Percentiles rank a stretch among this genome's conserved stretches.
phyloP scores from a whole-genome alignment of 352 stramenopile genomes.

The Phytophthora lateralis region DNA sequence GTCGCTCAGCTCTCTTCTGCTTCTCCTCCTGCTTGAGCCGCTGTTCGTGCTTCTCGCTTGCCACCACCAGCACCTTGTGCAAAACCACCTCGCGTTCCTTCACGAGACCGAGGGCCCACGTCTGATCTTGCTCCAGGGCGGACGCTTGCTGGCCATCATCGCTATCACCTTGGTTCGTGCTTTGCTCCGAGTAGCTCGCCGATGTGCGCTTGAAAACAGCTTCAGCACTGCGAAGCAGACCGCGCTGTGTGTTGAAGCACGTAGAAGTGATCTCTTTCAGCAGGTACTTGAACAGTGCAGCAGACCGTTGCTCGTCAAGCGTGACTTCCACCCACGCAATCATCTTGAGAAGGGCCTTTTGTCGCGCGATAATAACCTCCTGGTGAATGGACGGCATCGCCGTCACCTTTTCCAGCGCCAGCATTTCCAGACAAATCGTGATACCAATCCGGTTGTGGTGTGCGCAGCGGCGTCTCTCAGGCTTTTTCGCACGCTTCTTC shows the following conservation, averaged over 20 bases:
- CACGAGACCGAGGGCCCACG: slow-evolving; percentile 53
- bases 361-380: slow-evolving; percentile 42
- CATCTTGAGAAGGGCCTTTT: slow-evolving; percentile 66
- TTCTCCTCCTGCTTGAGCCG: slow-evolving; percentile 46
- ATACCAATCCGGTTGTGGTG: slow-evolving; percentile 77
- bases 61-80: slow-evolving; percentile 39
- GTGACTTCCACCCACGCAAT: slow-evolving; percentile 57
- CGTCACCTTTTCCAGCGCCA: slow-evolving; percentile 61
- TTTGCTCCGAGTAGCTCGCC: slow-evolving; percentile 43
- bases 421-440: slow-evolving; percentile 73
- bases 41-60: slow-evolving; percentile 41
- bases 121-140: slow-evolving; percentile 50
- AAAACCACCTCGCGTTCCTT: slow-evolving; percentile 50
- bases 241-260: slow-evolving; percentile 50
- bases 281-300: slow-evolving; percentile 55
- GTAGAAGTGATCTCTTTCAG: slow-evolving; percentile 49
- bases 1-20: slow-evolving; percentile 38
- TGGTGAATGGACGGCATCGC: slow-evolving; percentile 28
- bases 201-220: slow-evolving; percentile 49
- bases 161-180: slow-evolving; percentile 19
- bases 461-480: slow-evolving; percentile 42
- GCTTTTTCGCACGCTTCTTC: slow-evolving; percentile 30
- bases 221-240: slow-evolving; percentile 51
- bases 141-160: slow-evolving; percentile 27
- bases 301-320: slow-evolving; percentile 53